Evolutionary conservation across 371 early-diverging fungal species (phyloP).

Genomic region (Actinomortierella wolfii): DNA sequence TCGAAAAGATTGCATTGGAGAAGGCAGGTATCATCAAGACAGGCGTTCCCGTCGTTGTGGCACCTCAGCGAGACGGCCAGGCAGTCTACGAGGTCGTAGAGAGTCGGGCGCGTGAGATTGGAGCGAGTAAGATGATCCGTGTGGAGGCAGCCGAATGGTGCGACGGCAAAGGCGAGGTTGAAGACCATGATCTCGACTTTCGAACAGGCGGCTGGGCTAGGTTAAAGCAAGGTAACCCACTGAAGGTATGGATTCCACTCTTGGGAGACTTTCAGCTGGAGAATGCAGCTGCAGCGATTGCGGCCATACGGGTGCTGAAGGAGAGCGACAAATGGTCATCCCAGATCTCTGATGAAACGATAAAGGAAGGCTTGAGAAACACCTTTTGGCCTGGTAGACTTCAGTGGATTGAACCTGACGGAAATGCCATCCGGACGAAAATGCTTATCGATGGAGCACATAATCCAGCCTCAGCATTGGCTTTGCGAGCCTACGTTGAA

Average conservation of each 20-base stretch:
- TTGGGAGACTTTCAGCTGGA: conserved; percentile 80
- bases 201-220: background rate
- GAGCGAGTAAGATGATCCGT: conserved; percentile 17
- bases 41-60: conserved; percentile 54
- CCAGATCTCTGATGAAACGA: conserved; percentile 49
- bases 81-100: conserved; percentile 48
- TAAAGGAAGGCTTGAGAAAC: conserved; percentile 59
- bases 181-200: no score
- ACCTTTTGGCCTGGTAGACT: conserved; percentile 87
- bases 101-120: conserved; percentile 43
- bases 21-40: conserved; percentile 92
- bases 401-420: conserved; percentile 59
- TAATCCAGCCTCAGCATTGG: conserved; percentile 75
- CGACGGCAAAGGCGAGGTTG: background rate
- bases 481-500: conserved; percentile 68
- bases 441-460: conserved; percentile 91
- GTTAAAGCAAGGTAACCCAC: background rate
- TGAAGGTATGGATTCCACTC: conserved; percentile 57
- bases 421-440: conserved; percentile 18
- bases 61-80: conserved; percentile 52
- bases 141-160: conserved; percentile 34
- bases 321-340: conserved; percentile 27
- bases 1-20: conserved; percentile 87
- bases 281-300: conserved; percentile 79
- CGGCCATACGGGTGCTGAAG: conserved; percentile 63